Conservation (phyloP, 768 basidiomycete genomes). For the Naganishia antarctica region DNA sequence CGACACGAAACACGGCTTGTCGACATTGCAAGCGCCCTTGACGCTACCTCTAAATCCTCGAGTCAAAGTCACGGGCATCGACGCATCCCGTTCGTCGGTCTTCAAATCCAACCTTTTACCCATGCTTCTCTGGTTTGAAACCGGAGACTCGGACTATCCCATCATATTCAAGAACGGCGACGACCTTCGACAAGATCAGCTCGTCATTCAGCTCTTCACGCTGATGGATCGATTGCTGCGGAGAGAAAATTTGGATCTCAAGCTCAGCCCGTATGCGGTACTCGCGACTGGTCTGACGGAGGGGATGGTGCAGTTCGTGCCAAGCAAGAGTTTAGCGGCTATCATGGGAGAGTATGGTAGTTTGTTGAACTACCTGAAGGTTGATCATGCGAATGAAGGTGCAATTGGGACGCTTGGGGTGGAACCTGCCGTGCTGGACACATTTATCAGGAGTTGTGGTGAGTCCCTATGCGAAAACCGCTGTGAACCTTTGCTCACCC, state of each 20-base stretch:
- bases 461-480: constrained; percentile 35
- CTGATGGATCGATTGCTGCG: constrained; percentile 90
- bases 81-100: constrained; percentile 84
- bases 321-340: constrained; percentile 89
- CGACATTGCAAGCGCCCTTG: constrained; percentile 64
- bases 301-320: constrained; percentile 94
- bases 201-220: constrained; percentile 96
- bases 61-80: constrained; percentile 76
- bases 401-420: constrained; percentile 92
- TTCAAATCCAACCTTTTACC: constrained; percentile 98
- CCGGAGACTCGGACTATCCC: constrained; percentile 65
- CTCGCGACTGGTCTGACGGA: constrained; percentile 85
- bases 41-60: constrained; percentile 89
- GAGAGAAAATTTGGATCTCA: constrained; percentile 91
- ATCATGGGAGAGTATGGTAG: constrained; percentile 74
- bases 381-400: constrained; percentile 84
- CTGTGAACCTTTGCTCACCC: constrained; percentile 28
- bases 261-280: constrained; percentile 74
- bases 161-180: constrained; percentile 99
- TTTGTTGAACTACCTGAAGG: constrained; percentile 78
- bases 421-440: constrained; percentile 90
- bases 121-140: constrained; percentile 81
- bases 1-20: constrained; percentile 79
- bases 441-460: constrained; percentile 96
- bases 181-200: constrained; percentile 96